Conservation (phyloP, 768 basidiomycete species). For the Kondoa malvinella region DNA sequence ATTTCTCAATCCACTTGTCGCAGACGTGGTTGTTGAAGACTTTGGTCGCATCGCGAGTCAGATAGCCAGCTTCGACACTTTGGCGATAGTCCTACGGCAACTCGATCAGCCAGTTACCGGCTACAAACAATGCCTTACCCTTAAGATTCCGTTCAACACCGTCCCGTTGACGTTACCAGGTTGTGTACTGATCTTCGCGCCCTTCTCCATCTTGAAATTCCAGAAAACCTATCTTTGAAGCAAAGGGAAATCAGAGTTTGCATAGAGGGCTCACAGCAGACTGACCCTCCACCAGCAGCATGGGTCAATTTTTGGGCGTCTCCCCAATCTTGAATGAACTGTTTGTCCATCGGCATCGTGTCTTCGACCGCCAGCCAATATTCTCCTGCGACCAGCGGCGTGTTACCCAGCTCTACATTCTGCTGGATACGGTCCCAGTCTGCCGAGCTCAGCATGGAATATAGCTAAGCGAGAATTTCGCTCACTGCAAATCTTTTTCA, state of each 20-base stretch:
- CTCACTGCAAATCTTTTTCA: neutral
- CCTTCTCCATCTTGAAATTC: neutral
- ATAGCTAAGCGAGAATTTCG: no score
- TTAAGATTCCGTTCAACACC: neutral
- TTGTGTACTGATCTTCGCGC: neutral
- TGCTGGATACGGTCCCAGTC: no score
- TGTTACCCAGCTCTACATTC: neutral
- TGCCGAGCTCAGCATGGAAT: no score
- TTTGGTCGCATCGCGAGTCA: neutral
- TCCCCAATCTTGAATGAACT: neutral
- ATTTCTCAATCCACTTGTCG: no score
- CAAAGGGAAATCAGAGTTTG: neutral
- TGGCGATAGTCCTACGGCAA: conserved; percentile 4
- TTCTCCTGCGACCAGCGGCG: neutral
- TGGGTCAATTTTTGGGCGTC: neutral
- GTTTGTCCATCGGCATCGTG: neutral
- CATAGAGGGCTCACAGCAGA: neutral
- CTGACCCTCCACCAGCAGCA: neutral
- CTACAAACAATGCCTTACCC: no score
- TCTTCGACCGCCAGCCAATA: neutral
- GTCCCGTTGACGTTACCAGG: neutral
- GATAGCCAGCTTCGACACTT: neutral
- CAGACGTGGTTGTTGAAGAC: conserved; percentile 2
- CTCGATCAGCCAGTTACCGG: no score
- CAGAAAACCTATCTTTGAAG: neutral